Base-by-base conservation (phyloP, 495 filamentous ascomycete genomes). In the Penicillium fimorum region DNA sequence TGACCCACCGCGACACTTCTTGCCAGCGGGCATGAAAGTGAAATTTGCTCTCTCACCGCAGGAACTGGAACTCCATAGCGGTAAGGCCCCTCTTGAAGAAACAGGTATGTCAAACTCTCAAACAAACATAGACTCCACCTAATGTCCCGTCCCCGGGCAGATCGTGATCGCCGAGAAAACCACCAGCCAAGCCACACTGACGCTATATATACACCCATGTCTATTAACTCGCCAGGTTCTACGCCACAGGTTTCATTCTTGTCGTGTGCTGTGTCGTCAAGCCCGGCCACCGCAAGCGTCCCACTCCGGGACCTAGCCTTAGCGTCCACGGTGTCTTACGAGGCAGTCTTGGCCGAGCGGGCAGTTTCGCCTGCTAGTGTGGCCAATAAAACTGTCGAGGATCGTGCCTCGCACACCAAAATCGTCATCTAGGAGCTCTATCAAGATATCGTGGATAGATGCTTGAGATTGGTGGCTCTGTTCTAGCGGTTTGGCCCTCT, bases 291-390 rank as follows among this genome's bases (percentile, higher is more conserved):
- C 44, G 48, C 45, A 22, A 47, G 11, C 27, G 58, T 61, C 53
- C 60, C 60, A 63, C 59, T 43, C 33, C 59, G 65, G 60, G 59
- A 50, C 45, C 58, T 63, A 61, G 20, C 38, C 13, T 57, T 66
- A 61, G 62, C 63, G 58, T 54, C 53, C 7, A 63, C 60, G 24
- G 33, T 41, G 60, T 66, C 55, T 64, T 53, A 68, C 63, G 63
- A 68, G 54, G 56, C 57, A 35, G 54, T 43, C 54, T 55, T 65
- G 56, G 62, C 58, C 51, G 47, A 44, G 35, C 29, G 41, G 38
- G 45, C 33, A 22, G 45, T 45, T 50, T 61, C 55, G 46, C 45
- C 55, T 17, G 29, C 42, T 24, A 33, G n/a, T 24, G 18, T 13
- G 44, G 35, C 35, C 35, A 50, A 59, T 42, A 46, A 29, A 46